Conservation (phyloP, 495 filamentous ascomycete species). For the Immersiella caudata region DNA sequence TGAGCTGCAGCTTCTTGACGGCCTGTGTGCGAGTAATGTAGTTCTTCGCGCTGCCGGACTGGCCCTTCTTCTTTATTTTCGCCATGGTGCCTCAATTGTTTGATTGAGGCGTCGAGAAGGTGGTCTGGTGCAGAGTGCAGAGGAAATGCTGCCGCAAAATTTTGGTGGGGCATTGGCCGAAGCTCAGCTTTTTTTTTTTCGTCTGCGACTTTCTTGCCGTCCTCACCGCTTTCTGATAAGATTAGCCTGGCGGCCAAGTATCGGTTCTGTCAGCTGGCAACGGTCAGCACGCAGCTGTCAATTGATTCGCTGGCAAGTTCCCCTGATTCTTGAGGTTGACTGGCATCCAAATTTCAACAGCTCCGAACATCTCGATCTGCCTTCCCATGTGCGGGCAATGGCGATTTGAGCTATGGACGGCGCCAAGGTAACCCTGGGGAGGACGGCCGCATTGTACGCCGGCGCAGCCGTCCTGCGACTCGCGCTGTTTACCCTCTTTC, state of each 20-base stretch:
- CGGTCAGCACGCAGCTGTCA: slow-evolving; percentile 12
- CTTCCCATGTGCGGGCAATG: slow-evolving; percentile 27
- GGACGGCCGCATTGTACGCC: slow-evolving; percentile 73
- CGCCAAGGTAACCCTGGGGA: slow-evolving; percentile 53
- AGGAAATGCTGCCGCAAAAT: slow-evolving; percentile 13
- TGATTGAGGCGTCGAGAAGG: slow-evolving; percentile 5
- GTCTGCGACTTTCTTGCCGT: slow-evolving; percentile 36
- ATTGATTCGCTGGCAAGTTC: slow-evolving; percentile 26
- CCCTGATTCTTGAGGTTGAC: background rate
- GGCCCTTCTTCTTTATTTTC: slow-evolving; percentile 93
- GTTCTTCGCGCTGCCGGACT: slow-evolving; percentile 93
- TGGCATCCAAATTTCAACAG: slow-evolving; percentile 16
- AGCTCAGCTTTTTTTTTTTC: slow-evolving; percentile 45
- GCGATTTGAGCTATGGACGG: slow-evolving; percentile 49
- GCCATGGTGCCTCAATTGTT: slow-evolving; percentile 59
- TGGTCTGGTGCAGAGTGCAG: slow-evolving; percentile 4
- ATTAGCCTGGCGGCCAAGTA: slow-evolving; percentile 26
- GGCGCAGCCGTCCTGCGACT: slow-evolving; percentile 79
- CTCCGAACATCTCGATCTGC: slow-evolving; percentile 9
- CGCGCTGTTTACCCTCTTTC: slow-evolving; percentile 77
- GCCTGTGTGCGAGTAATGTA: slow-evolving; percentile 97
- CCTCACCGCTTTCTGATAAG: slow-evolving; percentile 30
- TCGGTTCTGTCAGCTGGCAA: background rate
- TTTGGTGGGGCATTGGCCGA: slow-evolving; percentile 26
- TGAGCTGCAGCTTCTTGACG: slow-evolving; percentile 95